These are phyloP conservation scores for Russula compacta DNA, from an alignment of 768 basidiomycete genomes.

Conservation along the genomic window DNA sequence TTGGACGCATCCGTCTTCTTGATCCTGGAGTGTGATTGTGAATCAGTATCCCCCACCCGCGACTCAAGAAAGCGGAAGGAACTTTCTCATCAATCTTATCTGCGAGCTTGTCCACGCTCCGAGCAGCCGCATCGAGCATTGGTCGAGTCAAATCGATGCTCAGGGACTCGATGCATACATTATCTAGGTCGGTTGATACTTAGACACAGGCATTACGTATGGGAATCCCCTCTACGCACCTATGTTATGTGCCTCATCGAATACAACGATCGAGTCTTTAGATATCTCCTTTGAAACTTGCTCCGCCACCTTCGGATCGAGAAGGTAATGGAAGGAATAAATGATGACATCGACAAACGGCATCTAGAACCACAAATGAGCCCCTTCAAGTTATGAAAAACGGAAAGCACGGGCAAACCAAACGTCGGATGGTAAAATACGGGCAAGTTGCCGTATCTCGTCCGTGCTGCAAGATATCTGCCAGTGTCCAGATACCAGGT, in stretches of 20 bases:
- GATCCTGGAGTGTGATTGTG: constrained; percentile 45
- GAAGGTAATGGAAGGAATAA: constrained; percentile 97
- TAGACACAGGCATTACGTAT: not conserved
- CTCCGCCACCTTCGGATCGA: constrained; percentile 98
- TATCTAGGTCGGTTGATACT: constrained; percentile 43
- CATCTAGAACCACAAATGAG: constrained; percentile 46
- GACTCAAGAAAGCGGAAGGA: not conserved
- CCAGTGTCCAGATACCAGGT: constrained; percentile 86
- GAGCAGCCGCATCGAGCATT: constrained; percentile 89
- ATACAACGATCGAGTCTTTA: constrained; percentile 97
- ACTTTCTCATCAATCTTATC: constrained; percentile 93
- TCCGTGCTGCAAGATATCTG: constrained; percentile 85
- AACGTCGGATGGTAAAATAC: constrained; percentile 91
- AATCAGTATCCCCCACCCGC: not conserved
- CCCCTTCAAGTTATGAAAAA: not conserved
- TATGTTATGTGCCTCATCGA: constrained; percentile 99
- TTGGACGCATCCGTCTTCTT: constrained; percentile 90
- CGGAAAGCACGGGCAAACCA: constrained; percentile 47
- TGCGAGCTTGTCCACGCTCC: constrained; percentile 77
- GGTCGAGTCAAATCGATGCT: constrained; percentile 96
- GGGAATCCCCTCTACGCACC: constrained; percentile 39
- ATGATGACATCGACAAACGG: constrained; percentile 94
- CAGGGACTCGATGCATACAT: constrained; percentile 97
- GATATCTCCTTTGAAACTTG: constrained; percentile 97
- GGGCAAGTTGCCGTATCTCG: constrained; percentile 82